A percentile compares a stretch with the other conserved stretches of the same genome.
phyloP scores from a whole-genome alignment of 2,329 filamentous ascomycete species.

The Ambrosiella xylebori region DNA sequence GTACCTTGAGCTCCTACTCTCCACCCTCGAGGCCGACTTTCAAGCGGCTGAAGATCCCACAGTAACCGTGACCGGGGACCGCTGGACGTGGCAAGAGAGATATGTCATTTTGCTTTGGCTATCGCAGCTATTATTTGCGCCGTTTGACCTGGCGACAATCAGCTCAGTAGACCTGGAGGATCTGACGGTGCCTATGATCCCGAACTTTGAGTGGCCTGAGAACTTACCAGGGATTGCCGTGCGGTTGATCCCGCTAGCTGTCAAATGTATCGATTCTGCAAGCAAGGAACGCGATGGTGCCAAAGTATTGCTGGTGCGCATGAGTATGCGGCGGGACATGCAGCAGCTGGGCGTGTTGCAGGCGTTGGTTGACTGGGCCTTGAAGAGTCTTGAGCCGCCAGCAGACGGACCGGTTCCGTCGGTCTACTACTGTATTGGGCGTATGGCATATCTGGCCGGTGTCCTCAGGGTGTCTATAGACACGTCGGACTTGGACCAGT shows the following conservation, averaged over 20 bases:
- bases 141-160: conserved; percentile 79
- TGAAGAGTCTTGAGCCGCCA: conserved; percentile 38
- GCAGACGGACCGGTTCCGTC: conserved; percentile 24
- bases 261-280: conserved; percentile 53
- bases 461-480: conserved; percentile 52
- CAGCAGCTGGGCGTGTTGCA: conserved; percentile 54
- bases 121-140: conserved; percentile 63
- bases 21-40: conserved; percentile 49
- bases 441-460: conserved; percentile 63
- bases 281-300: conserved; percentile 85
- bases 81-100: conserved; percentile 68
- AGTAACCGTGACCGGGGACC: background rate
- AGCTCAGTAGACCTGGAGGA: conserved; percentile 42
- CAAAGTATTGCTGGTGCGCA: conserved; percentile 61
- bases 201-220: conserved; percentile 36
- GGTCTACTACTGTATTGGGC: conserved; percentile 61
- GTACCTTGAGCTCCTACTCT: conserved; percentile 65
- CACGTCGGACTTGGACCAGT: conserved; percentile 53
- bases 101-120: conserved; percentile 83
- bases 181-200: conserved; percentile 24
- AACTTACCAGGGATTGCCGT: conserved; percentile 52
- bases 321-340: conserved; percentile 80
- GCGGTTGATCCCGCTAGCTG: conserved; percentile 52
- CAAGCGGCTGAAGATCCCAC: background rate
- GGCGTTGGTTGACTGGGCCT: conserved; percentile 52